These are phyloP conservation scores for Combretum micranthum DNA, from an alignment of 345 rosid genomes.

Conservation along the genomic window DNA sequence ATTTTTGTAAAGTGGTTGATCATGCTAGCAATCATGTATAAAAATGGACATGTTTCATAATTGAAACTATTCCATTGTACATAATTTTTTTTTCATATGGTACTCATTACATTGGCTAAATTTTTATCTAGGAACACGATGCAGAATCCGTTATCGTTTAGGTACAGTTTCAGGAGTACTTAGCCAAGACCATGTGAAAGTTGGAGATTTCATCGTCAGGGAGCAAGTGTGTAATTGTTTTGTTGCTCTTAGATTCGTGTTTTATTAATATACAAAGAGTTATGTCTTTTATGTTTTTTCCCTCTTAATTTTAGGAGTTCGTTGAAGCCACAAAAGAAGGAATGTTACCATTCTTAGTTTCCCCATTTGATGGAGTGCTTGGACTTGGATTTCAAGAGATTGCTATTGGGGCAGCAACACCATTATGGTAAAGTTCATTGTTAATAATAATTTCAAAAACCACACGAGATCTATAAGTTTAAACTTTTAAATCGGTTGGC, in stretches of 20 bases:
- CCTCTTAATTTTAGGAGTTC: conserved; percentile 33
- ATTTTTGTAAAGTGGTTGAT: not conserved
- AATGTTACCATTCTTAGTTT: conserved; percentile 26
- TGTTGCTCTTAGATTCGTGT: conserved; percentile 3
- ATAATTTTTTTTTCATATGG: not conserved
- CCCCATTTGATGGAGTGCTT: conserved; percentile 45
- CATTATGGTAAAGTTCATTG: conserved; percentile 36
- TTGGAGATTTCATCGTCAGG: conserved; percentile 32
- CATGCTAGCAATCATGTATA: not conserved
- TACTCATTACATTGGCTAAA: not conserved
- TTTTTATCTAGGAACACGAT: conserved; percentile 33
- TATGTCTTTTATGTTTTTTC: not conserved
- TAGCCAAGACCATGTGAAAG: conserved; percentile 44
- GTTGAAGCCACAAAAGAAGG: conserved; percentile 46
- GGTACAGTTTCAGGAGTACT: conserved; percentile 45
- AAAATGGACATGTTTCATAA: not conserved
- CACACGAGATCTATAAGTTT: no score
- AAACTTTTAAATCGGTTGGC: no score
- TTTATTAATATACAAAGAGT: not conserved
- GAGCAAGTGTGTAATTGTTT: conserved; percentile 34
- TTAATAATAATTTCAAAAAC: not conserved
- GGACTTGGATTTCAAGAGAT: conserved; percentile 39
- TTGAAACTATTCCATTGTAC: not conserved
- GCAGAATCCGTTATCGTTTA: conserved; percentile 35
- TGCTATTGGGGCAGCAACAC: conserved; percentile 34